Conservation (phyloP, 2,329 filamentous ascomycete genomes). For the Scytalidium sp. region DNA sequence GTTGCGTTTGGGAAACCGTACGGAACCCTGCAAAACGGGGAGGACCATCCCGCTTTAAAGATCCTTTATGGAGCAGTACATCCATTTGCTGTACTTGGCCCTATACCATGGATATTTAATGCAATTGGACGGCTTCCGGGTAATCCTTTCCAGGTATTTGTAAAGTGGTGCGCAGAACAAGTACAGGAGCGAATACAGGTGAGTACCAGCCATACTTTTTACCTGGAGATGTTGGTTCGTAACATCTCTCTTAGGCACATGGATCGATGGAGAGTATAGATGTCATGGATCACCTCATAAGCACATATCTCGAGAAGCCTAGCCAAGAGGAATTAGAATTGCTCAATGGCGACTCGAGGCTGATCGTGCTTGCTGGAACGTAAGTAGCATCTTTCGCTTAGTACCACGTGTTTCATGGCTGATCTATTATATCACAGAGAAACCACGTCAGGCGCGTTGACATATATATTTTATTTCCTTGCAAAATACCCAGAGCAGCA, state of each 20-base stretch:
- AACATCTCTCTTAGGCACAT: background rate
- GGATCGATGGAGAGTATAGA: constrained; percentile 1
- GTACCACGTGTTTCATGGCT: background rate
- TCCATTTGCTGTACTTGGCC: constrained; percentile 9
- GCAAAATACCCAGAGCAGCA: constrained; percentile 8
- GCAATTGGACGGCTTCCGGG: constrained; percentile 30
- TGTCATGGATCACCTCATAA: background rate
- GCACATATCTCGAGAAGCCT: background rate
- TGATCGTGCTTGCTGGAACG: constrained; percentile 17
- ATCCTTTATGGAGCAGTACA: constrained; percentile 8
- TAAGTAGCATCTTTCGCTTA: constrained; percentile 1
- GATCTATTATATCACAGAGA: constrained; percentile 23
- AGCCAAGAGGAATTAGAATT: constrained; percentile 1
- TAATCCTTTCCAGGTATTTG: constrained; percentile 25
- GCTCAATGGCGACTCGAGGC: constrained; percentile 8
- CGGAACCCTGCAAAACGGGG: constrained; percentile 32
- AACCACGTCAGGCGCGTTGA: constrained; percentile 35
- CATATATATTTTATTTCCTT: constrained; percentile 35
- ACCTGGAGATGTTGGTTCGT: background rate
- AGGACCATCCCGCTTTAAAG: constrained; percentile 28
- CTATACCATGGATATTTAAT: constrained; percentile 16
- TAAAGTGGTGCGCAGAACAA: constrained; percentile 31
- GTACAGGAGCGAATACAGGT: constrained; percentile 23
- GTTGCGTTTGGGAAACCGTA: constrained; percentile 41
- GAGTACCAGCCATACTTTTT: background rate